A percentile compares a stretch with the other conserved stretches of the same genome.
Evolutionary conservation across 352 stramenopile species (phyloP).

Genomic region (Thraustochytrium sp.): DNA sequence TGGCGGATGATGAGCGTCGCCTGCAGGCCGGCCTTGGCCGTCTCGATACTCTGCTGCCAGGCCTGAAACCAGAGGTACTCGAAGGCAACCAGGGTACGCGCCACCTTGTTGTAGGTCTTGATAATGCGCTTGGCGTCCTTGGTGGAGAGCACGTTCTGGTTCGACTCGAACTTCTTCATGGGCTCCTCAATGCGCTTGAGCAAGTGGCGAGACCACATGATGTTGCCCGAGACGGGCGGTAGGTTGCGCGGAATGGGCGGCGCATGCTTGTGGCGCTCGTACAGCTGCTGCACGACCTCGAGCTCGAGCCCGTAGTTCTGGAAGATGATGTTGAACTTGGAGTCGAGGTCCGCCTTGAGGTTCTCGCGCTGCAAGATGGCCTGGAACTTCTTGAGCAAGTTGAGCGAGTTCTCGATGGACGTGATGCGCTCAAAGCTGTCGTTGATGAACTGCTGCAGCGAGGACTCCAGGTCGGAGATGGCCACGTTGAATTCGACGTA

Average conservation of each 20-base stretch:
- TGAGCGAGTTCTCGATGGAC: slow-evolving; percentile 92
- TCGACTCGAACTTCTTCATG: slow-evolving; percentile 98
- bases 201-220: slow-evolving; percentile 93
- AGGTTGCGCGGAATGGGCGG: slow-evolving; percentile 91
- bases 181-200: slow-evolving; percentile 97
- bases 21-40: slow-evolving; percentile 92
- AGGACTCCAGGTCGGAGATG: slow-evolving; percentile 89
- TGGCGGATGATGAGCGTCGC: slow-evolving; percentile 97
- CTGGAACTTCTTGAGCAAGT: slow-evolving; percentile 94
- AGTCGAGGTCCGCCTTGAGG: slow-evolving; percentile 95
- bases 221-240: slow-evolving; percentile 93
- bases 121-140: slow-evolving; percentile 97
- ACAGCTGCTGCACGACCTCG: slow-evolving; percentile 94
- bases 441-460: slow-evolving; percentile 98
- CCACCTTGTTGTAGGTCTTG: slow-evolving; percentile 99
- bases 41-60: slow-evolving; percentile 95
- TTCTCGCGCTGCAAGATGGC: slow-evolving; percentile 93
- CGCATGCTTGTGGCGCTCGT: slow-evolving; percentile 97
- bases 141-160: slow-evolving; percentile 89
- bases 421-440: slow-evolving; percentile 97
- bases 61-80: slow-evolving; percentile 99
- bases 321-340: slow-evolving; percentile 98
- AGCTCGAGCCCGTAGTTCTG: slow-evolving; percentile 97
- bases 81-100: slow-evolving; percentile 92
- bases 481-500: slow-evolving; percentile 91